A percentile compares a stretch with the other conserved stretches of the same genome.
These are phyloP conservation scores for Phytophthora rubi DNA, from an alignment of 352 stramenopile species.

Conservation along the genomic window DNA sequence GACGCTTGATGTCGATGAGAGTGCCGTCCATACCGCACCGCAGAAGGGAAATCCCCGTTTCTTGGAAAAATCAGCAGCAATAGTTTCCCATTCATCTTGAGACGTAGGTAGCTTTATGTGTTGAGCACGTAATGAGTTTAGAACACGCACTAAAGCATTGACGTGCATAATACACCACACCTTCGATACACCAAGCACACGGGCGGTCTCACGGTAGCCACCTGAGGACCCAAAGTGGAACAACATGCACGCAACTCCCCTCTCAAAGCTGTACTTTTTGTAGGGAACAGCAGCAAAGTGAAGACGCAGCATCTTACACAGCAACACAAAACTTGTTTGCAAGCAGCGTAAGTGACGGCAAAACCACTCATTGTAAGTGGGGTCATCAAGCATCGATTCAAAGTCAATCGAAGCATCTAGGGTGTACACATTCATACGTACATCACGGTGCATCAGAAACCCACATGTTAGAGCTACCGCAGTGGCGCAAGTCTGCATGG, in stretches of 20 bases:
- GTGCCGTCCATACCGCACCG: background rate
- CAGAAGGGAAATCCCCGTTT: background rate
- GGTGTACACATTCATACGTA: background rate
- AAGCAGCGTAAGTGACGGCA: background rate
- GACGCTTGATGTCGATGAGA: background rate
- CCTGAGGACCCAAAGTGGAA: background rate
- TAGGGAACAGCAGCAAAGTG: background rate
- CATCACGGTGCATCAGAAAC: background rate
- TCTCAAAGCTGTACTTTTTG: background rate
- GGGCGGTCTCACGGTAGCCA: background rate
- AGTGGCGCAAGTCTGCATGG: background rate
- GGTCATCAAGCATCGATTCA: background rate
- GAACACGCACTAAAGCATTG: background rate
- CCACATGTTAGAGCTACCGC: background rate
- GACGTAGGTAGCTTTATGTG: background rate
- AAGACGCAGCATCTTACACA: background rate
- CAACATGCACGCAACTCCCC: background rate
- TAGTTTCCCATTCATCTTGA: background rate
- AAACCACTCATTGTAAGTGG: background rate
- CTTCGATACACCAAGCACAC: background rate
- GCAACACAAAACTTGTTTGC: background rate
- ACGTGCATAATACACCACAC: background rate
- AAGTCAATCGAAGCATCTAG: background rate
- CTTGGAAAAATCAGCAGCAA: background rate
- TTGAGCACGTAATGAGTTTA: background rate